Percentiles rank a stretch among this genome's conserved stretches.
Evolutionary conservation across 345 rosid species (phyloP).

Genomic region (Brassica carinata): DNA sequence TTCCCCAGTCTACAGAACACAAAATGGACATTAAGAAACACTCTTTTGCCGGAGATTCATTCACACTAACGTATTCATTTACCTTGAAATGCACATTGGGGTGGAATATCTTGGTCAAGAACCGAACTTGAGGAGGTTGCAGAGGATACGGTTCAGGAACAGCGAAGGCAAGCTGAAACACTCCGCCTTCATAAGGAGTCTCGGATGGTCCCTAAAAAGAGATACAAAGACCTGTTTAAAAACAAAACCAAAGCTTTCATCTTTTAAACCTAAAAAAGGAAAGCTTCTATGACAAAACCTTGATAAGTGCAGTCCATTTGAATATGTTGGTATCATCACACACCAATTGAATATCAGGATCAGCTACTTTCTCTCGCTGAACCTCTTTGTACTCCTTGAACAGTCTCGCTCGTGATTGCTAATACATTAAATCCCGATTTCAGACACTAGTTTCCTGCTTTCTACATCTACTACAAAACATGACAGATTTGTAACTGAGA

Average conservation of each 20-base stretch:
- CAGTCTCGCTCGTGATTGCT: slow-evolving; percentile 94
- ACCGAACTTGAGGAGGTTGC: slow-evolving; percentile 99
- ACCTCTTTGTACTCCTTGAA: slow-evolving; percentile 98
- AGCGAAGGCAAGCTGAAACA: slow-evolving; percentile 91
- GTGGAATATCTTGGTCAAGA: slow-evolving; percentile 94
- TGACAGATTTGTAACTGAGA: not conserved
- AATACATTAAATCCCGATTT: slow-evolving; percentile 14
- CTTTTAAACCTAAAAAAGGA: not conserved
- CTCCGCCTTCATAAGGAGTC: slow-evolving; percentile 97
- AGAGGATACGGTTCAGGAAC: slow-evolving; percentile 97
- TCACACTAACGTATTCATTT: not conserved
- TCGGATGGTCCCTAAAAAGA: slow-evolving; percentile 84
- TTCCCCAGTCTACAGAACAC: slow-evolving; percentile 77
- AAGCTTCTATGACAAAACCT: slow-evolving; percentile 48
- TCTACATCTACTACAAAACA: not conserved
- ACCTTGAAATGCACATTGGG: slow-evolving; percentile 99
- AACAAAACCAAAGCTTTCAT: not conserved
- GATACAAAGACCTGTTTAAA: not conserved
- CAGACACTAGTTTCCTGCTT: not conserved
- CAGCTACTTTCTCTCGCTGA: slow-evolving; percentile 88
- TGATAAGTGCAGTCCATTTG: slow-evolving; percentile 97
- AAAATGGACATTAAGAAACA: not conserved
- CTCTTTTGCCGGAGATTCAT: not conserved
- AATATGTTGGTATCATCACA: slow-evolving; percentile 97
- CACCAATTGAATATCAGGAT: slow-evolving; percentile 89